Evolutionary conservation across 2,329 filamentous ascomycete species (phyloP), one percentile per base, ranked within the genome.

Genomic region (Aspergillus aculeatus): DNA sequence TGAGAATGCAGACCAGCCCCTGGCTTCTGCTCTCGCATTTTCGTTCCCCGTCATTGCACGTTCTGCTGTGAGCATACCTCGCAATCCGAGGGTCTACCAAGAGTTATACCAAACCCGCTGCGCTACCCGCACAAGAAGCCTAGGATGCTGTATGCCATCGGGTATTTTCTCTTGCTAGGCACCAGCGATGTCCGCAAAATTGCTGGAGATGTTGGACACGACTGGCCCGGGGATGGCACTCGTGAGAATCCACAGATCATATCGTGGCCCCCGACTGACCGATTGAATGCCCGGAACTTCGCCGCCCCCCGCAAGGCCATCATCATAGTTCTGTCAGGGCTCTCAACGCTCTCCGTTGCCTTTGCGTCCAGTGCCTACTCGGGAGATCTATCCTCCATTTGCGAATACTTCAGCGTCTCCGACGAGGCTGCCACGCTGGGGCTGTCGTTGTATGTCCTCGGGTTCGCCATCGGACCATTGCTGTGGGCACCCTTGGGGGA

Each of bases 401-500:
- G 71, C 14, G 9, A 32, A 21, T 57, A 64, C 7, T 77, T 78
- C 47, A 12, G 70, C 0, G 54, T 72, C 26, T 63, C 67, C 29
- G 31, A 55, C 0, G 71, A 75, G 60, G 70, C 69, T 9, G 62
- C 62, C 16, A 73, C 65, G 10, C 63, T 75, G 4, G 75, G 73
- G 3, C 59, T 77, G 11, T 75, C 74, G 3, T 64, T 77, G 16
- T 78, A 76, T 54, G 68, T 77, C 2, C 63, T 78, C 2, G 74
- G 75, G 4, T 75, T 75, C 54, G 73, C 73, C 29, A 69, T 75
- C 49, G 74, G 75, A 2, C 75, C 75, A 0, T 52, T 72, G 2
- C 64, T 77, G 21, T 77, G 74, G 74, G 73, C 53, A 16, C 63
- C 62, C 9, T 47, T 66, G 50, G 26, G 26, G 26, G 26, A 29